Conservation (phyloP, 2,329 filamentous ascomycete genomes). For the Fusarium papillatum region DNA sequence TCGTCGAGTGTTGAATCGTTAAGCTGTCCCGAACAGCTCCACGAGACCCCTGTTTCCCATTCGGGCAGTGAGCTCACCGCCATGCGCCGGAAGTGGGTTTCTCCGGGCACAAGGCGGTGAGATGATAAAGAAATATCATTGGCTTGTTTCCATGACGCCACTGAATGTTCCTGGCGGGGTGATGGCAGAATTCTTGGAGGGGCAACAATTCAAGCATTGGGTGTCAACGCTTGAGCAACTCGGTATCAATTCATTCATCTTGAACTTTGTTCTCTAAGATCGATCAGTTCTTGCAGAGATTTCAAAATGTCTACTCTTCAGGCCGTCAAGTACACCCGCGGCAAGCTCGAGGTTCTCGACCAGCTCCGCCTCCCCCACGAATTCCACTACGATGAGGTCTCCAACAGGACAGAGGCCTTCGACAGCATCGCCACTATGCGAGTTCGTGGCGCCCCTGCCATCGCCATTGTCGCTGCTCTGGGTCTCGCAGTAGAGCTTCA, state of each 20-base stretch:
- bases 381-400: constrained; percentile 81
- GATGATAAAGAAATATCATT: constrained; percentile 16
- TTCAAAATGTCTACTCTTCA: constrained; percentile 71
- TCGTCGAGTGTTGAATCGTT: constrained; percentile 23
- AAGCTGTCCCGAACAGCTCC: constrained; percentile 43
- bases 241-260: neutral
- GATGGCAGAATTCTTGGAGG: constrained; percentile 50
- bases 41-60: constrained; percentile 27
- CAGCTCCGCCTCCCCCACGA: constrained; percentile 87
- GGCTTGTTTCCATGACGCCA: constrained; percentile 33
- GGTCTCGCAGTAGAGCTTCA: constrained; percentile 88
- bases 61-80: constrained; percentile 41
- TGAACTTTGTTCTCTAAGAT: neutral
- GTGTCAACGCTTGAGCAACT: constrained; percentile 2
- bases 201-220: constrained; percentile 38
- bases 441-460: constrained; percentile 87
- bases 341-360: constrained; percentile 82
- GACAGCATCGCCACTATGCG: constrained; percentile 87
- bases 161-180: constrained; percentile 43
- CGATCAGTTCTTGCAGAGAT: neutral
- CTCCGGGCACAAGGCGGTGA: constrained; percentile 46
- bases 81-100: constrained; percentile 44
- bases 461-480: constrained; percentile 96
- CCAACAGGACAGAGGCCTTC: constrained; percentile 81
- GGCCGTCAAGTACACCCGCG: constrained; percentile 82